Base-by-base conservation (phyloP, 1,284 basidiomycete species). In the Cryptococcus neoformans region DNA sequence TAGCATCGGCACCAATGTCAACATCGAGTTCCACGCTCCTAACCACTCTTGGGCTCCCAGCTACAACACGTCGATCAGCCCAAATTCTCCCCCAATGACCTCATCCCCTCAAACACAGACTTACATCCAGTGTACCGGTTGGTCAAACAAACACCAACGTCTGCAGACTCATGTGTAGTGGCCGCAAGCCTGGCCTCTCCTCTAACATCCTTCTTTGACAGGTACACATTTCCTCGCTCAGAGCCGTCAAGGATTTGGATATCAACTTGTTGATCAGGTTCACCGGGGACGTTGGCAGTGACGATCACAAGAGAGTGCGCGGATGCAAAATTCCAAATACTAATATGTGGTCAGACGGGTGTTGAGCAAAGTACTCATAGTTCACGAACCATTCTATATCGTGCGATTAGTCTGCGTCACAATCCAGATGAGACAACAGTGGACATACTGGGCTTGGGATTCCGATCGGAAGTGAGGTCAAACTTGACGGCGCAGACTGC, bases 1-100 rank as follows among this genome's bases (percentile, higher is more conserved):
- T 88, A 0, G 96, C 96, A 69, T 99, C 95, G 16, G 95, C 94
- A 48, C 95, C 95, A 76, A 99, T 95, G 72, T 99, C 96, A 44
- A 98, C 86, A 73, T 99, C 95, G 54, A 99, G 80, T 80, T 99
- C 95, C 62, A 99, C 80, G 21, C 87, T 83, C 38, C 90, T 83
- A 38, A 81, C 78, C 57, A 83, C 80, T 57, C 83, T 82, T 17
- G 78, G 69, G 38, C 53, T 50, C n/a, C 60, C 63, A 44, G 53
- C 65, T 67, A 39, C 17, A 47, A 34, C 9, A 39, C 16, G 12
- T 17, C 16, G 41, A 28, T 49, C 48, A 55, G 49, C 28, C 28
- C 28, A 21, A n/a, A 0, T 28, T 28, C 28, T 40, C 39, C 44
- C 4, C 49, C 3, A 21, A n/a, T 28, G 3, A 28, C 14, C 44